Evolutionary conservation across 2,329 filamentous ascomycete species (phyloP).

Genomic region (Cladophialophora immunda): DNA sequence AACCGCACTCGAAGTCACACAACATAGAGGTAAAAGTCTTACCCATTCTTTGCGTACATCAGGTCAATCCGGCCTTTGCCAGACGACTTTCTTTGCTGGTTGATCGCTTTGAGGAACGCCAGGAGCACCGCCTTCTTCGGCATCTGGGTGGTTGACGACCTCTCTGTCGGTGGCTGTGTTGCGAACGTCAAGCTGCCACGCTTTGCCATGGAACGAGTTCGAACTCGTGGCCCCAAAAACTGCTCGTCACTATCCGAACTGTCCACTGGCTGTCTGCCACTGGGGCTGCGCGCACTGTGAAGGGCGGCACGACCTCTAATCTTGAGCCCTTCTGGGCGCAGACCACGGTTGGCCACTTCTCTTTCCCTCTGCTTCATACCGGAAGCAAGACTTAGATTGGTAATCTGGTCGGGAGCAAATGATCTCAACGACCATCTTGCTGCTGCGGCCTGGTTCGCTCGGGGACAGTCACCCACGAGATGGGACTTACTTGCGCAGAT

Average conservation of each 20-base stretch:
- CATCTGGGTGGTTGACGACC: neutral
- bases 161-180: neutral
- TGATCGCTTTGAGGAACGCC: slow-evolving; percentile 8
- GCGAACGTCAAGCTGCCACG: slow-evolving; percentile 2
- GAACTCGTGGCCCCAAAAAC: slow-evolving; percentile 43
- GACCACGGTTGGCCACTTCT: slow-evolving; percentile 34
- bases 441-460: slow-evolving; percentile 44
- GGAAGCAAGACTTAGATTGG: slow-evolving; percentile 49
- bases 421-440: slow-evolving; percentile 51
- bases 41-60: neutral
- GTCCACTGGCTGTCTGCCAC: slow-evolving; percentile 20
- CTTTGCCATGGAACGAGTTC: neutral
- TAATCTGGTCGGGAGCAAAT: slow-evolving; percentile 49
- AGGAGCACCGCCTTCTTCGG: slow-evolving; percentile 1
- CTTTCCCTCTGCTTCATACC: slow-evolving; percentile 38
- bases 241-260: slow-evolving; percentile 45
- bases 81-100: neutral
- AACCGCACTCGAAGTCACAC: neutral
- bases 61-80: slow-evolving; percentile 3
- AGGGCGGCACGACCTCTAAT: slow-evolving; percentile 50
- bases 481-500: slow-evolving; percentile 54
- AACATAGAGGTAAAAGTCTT: neutral
- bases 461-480: slow-evolving; percentile 56
- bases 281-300: slow-evolving; percentile 39
- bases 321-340: slow-evolving; percentile 44